Base-by-base conservation (phyloP, 257 asterid species). In the Marsdenia floribunda region DNA sequence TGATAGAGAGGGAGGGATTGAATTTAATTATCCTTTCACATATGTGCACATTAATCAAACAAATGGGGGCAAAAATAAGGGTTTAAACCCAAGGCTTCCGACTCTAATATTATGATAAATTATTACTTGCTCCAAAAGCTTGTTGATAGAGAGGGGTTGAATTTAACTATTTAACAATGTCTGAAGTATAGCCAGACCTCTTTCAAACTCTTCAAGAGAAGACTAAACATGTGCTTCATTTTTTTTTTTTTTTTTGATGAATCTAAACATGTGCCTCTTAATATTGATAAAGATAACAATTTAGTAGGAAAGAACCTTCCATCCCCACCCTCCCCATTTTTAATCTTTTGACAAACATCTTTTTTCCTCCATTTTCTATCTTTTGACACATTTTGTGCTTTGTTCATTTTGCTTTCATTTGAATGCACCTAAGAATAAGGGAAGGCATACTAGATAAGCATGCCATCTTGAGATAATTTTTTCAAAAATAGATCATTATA, bases 401-500 rank as follows among this genome's bases (percentile, higher is more conserved):
- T 35, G 47, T 35, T 64, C 47, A 33, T 33, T n/a, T 63, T 64
- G 14, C 70, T 16, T n/a, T 64, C 24, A 15, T 37, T 18, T 2
- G 15, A 35, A 16, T 35, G 21, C 49, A 5, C 42, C 44, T 18
- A 37, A 22, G 70, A 29, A 18, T 37, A 65, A 37, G 68, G 47
- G 5, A 37, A 16, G 38, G n/a, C 19, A 13, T 64, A 37, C 11
- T 16, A 1, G 6, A 64, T 35, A 65, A 1, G 6, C 26, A 18
- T 35, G 3, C 2, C 3, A 21, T 24, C 19, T n/a, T 63, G n/a
- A 57, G 21, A 26, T 55, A 63, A 71, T 33, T 3, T 55, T 46
- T 7, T 7, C 42, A 10, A 52, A 63, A 57, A 75, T 18, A 52
- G 54, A 68, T 14, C 67, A 67, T 52, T 37, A 53, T 19, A 80